phyloP scores from a whole-genome alignment of 192 early-diverging fungal genomes.

The Mortierella antarctica region DNA sequence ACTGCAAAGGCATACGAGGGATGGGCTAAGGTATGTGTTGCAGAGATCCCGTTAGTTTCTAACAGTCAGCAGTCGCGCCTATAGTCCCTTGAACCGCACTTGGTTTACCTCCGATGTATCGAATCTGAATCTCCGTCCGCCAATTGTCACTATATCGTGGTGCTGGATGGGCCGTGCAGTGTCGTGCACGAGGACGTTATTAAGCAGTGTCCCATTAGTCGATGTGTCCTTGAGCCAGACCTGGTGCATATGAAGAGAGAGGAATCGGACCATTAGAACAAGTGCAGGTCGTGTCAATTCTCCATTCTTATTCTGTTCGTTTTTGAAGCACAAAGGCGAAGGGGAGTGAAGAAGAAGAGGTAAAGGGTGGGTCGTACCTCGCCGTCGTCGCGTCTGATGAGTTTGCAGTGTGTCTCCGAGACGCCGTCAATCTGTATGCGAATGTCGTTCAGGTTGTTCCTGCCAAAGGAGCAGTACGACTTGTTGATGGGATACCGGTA shows the following conservation, averaged over 20 bases:
- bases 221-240: constrained; percentile 45
- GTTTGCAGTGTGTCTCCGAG: constrained; percentile 40
- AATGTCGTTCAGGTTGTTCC: constrained; percentile 26
- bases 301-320: neutral
- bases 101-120: constrained; percentile 18
- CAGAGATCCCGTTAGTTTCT: no score
- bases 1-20: constrained; percentile 8
- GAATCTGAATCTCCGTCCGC: constrained; percentile 42
- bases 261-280: constrained; percentile 9
- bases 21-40: neutral
- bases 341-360: neutral
- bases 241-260: constrained; percentile 11
- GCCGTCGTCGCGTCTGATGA: constrained; percentile 43
- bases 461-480: constrained; percentile 42
- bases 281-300: neutral
- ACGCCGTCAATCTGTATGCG: constrained; percentile 35
- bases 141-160: constrained; percentile 38
- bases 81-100: neutral
- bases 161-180: constrained; percentile 34
- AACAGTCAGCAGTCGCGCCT: no score
- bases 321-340: neutral
- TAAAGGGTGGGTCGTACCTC: constrained; percentile 14
- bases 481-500: constrained; percentile 48
- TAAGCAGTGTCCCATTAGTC: constrained; percentile 32
- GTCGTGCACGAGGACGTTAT: constrained; percentile 38